phyloP scores from a whole-genome alignment of 495 filamentous ascomycete species.

The Penicillium goetzii region DNA sequence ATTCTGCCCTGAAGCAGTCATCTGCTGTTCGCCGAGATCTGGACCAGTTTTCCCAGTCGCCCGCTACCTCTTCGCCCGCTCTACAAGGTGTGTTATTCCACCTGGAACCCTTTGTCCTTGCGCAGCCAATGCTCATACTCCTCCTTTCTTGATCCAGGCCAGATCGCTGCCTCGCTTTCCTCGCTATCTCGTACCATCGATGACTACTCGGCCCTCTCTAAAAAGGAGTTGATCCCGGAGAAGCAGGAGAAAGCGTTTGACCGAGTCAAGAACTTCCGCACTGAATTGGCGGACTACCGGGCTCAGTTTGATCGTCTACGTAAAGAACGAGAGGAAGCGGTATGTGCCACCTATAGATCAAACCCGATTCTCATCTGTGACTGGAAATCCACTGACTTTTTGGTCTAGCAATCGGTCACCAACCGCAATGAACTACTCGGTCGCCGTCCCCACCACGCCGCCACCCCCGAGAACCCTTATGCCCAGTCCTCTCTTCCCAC shows the following conservation, averaged over 20 bases:
- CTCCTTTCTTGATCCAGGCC: slow-evolving; percentile 47
- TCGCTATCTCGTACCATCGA: slow-evolving; percentile 90
- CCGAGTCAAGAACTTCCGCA: slow-evolving; percentile 81
- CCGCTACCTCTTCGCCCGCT: slow-evolving; percentile 62
- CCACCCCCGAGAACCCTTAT: slow-evolving; percentile 96
- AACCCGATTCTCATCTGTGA: background rate
- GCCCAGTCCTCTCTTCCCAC: slow-evolving; percentile 58
- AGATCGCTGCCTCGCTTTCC: slow-evolving; percentile 84
- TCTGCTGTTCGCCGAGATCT: slow-evolving; percentile 86
- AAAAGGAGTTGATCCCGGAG: slow-evolving; percentile 80
- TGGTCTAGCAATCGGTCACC: slow-evolving; percentile 61
- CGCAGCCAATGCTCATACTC: slow-evolving; percentile 26
- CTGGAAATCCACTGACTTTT: slow-evolving; percentile 5
- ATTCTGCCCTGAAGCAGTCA: slow-evolving; percentile 91
- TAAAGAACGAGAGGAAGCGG: slow-evolving; percentile 71
- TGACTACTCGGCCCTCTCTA: slow-evolving; percentile 84
- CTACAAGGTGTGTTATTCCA: slow-evolving; percentile 56
- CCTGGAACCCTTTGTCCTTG: background rate
- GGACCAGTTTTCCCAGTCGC: slow-evolving; percentile 67
- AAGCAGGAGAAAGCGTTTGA: slow-evolving; percentile 92
- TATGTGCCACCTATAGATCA: slow-evolving; percentile 34
- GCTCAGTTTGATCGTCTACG: slow-evolving; percentile 77
- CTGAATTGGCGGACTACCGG: slow-evolving; percentile 78
- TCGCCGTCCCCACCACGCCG: slow-evolving; percentile 80
- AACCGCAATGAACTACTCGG: slow-evolving; percentile 86